Percentiles rank a stretch among this genome's conserved stretches.
Evolutionary conservation across 371 early-diverging fungal species (phyloP).

Genomic region (Mucor saturninus): DNA sequence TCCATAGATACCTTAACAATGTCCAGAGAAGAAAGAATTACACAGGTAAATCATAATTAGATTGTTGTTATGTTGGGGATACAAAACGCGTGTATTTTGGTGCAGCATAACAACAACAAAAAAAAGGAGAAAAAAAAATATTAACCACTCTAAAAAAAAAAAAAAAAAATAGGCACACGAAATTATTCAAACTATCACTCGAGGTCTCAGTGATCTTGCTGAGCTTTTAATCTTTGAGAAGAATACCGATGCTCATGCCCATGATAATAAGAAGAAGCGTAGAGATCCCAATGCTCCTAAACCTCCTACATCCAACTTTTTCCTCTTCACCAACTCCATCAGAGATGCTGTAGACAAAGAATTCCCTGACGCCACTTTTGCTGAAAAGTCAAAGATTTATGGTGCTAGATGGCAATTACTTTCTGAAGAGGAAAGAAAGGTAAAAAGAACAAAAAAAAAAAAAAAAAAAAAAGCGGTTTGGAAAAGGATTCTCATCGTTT

Average conservation of each 20-base stretch:
- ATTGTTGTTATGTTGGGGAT: too few species aligned
- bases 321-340: constrained; percentile 15
- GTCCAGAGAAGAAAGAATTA: too few species aligned
- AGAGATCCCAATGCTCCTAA: constrained; percentile 26
- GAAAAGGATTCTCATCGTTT: background rate
- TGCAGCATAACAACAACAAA: too few species aligned
- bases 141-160: background rate
- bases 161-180: constrained; percentile 4
- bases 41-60: too few species aligned
- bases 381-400: constrained; percentile 22
- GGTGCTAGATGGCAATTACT: constrained; percentile 21
- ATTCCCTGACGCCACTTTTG: constrained; percentile 11
- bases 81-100: too few species aligned
- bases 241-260: background rate
- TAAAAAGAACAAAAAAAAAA: constrained; percentile 1
- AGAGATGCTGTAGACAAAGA: constrained; percentile 13
- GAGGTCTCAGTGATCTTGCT: constrained; percentile 7
- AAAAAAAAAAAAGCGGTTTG: background rate
- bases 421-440: constrained; percentile 17
- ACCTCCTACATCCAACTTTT: constrained; percentile 17
- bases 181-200: constrained; percentile 7
- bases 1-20: too few species aligned
- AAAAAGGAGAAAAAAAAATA: too few species aligned
- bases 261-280: constrained; percentile 5
- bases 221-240: constrained; percentile 2